These are phyloP conservation scores for Fusarium sp. DNA, from an alignment of 2,329 filamentous ascomycete species.

Conservation along the genomic window DNA sequence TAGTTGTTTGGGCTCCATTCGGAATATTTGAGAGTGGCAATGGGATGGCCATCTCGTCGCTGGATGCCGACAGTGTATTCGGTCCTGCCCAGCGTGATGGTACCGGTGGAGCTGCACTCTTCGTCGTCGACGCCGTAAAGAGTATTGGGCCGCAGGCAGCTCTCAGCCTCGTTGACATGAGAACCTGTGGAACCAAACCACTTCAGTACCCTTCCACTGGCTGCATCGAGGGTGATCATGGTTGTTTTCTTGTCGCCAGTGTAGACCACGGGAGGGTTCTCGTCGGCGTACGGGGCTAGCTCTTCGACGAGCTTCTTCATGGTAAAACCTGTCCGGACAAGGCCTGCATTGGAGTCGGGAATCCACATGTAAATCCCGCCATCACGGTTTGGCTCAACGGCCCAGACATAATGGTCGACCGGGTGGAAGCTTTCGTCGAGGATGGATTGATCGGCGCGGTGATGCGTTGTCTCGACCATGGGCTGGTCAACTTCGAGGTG, in stretches of 20 bases:
- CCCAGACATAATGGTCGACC: constrained; percentile 92
- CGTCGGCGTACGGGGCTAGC: constrained; percentile 79
- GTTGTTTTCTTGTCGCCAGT: constrained; percentile 92
- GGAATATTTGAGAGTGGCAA: constrained; percentile 91
- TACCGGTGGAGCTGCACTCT: constrained; percentile 84
- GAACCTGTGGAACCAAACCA: constrained; percentile 83
- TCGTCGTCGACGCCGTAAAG: constrained; percentile 75
- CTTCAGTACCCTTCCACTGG: constrained; percentile 83
- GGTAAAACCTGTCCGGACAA: constrained; percentile 76
- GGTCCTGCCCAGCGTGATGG: constrained; percentile 84
- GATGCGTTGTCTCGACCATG: constrained; percentile 91
- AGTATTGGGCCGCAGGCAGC: constrained; percentile 77
- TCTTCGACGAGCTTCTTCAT: constrained; percentile 92
- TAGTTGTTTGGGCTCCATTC: constrained; percentile 96
- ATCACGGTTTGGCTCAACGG: constrained; percentile 90
- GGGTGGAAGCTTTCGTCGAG: constrained; percentile 69
- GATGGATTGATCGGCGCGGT: constrained; percentile 75
- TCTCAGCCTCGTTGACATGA: constrained; percentile 76
- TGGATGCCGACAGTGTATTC: constrained; percentile 93
- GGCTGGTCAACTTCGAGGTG: constrained; percentile 84
- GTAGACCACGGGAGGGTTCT: constrained; percentile 84
- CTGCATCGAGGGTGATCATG: constrained; percentile 88
- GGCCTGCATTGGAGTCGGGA: constrained; percentile 68
- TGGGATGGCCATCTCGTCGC: constrained; percentile 77
- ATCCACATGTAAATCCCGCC: constrained; percentile 89